Conservation (phyloP, 495 filamentous ascomycete species). For the Eremomyces bilateralis region DNA sequence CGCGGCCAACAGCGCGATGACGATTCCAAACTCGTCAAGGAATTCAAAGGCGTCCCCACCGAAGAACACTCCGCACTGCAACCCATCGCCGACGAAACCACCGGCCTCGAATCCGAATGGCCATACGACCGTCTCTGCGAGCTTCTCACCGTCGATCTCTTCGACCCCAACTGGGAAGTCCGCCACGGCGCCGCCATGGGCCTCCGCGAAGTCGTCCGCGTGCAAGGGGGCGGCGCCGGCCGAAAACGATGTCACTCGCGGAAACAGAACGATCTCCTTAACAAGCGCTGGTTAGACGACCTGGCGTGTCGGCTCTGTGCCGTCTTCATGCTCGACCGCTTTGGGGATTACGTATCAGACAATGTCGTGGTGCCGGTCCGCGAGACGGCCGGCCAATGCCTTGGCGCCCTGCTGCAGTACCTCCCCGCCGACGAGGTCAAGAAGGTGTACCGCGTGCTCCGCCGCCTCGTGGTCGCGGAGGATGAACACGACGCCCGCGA, state of each 20-base stretch:
- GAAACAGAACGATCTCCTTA: constrained; percentile 53
- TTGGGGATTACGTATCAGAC: constrained; percentile 94
- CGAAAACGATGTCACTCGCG: constrained; percentile 46
- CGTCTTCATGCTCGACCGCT: constrained; percentile 91
- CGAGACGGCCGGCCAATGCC: constrained; percentile 88
- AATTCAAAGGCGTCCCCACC: constrained; percentile 65
- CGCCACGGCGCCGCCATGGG: constrained; percentile 96
- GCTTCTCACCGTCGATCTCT: constrained; percentile 75
- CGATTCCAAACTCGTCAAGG: constrained; percentile 75
- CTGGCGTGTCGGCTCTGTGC: constrained; percentile 79
- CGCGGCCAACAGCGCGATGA: constrained; percentile 58
- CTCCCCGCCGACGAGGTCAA: constrained; percentile 53
- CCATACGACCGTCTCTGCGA: constrained; percentile 87
- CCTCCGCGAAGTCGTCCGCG: constrained; percentile 71
- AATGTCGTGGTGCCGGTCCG: constrained; percentile 90
- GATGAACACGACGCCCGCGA: not conserved
- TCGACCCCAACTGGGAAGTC: constrained; percentile 87
- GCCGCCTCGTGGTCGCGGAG: constrained; percentile 79
- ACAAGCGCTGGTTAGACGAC: constrained; percentile 75
- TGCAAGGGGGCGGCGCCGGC: constrained; percentile 84
- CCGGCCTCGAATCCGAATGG: constrained; percentile 51
- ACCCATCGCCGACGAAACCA: constrained; percentile 49
- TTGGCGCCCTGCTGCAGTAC: constrained; percentile 72
- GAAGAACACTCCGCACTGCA: constrained; percentile 44
- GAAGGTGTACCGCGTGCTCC: constrained; percentile 55